phyloP scores from a whole-genome alignment of 1,284 basidiomycete genomes.

The Papiliotrema nemorosa region DNA sequence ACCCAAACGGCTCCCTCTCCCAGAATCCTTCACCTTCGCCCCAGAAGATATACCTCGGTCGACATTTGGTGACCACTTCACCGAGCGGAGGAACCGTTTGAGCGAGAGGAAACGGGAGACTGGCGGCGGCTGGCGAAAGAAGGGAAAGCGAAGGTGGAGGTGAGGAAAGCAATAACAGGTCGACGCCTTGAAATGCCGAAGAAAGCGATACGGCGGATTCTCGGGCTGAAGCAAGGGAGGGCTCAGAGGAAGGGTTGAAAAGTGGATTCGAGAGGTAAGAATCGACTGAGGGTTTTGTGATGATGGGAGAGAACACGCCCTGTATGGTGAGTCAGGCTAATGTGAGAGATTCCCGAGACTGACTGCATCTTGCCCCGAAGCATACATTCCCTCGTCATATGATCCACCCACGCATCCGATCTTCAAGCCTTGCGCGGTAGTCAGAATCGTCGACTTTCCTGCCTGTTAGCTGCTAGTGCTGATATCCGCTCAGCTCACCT shows the following conservation, averaged over 20 bases:
- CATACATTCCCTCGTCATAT: slow-evolving; percentile 62
- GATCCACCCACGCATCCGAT: slow-evolving; percentile 80
- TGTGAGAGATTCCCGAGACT: background rate
- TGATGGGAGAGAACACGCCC: slow-evolving; percentile 66
- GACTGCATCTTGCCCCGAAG: slow-evolving; percentile 12
- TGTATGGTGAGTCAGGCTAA: slow-evolving; percentile 59
- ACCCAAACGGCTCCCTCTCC: slow-evolving; percentile 86
- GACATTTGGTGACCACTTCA: slow-evolving; percentile 57
- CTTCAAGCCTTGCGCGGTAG: slow-evolving; percentile 75
- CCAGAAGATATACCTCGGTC: slow-evolving; percentile 53
- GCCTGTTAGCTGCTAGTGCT: background rate
- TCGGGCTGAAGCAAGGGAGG: slow-evolving; percentile 67
- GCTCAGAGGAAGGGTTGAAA: slow-evolving; percentile 51
- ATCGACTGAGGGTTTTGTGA: slow-evolving; percentile 68
- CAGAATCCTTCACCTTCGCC: slow-evolving; percentile 64
- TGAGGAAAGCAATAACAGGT: slow-evolving; percentile 75
- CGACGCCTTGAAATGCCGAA: slow-evolving; percentile 59
- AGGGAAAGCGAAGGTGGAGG: slow-evolving; percentile 70
- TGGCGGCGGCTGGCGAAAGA: slow-evolving; percentile 57
- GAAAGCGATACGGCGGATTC: slow-evolving; percentile 60
- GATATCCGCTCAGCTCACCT: slow-evolving; percentile 56
- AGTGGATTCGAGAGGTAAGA: slow-evolving; percentile 56
- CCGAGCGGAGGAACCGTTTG: slow-evolving; percentile 60
- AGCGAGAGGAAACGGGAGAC: slow-evolving; percentile 51
- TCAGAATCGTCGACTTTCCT: slow-evolving; percentile 81